Evolutionary conservation across 176 grass and related monocot species (phyloP).

Genomic region (Areca catechu): DNA sequence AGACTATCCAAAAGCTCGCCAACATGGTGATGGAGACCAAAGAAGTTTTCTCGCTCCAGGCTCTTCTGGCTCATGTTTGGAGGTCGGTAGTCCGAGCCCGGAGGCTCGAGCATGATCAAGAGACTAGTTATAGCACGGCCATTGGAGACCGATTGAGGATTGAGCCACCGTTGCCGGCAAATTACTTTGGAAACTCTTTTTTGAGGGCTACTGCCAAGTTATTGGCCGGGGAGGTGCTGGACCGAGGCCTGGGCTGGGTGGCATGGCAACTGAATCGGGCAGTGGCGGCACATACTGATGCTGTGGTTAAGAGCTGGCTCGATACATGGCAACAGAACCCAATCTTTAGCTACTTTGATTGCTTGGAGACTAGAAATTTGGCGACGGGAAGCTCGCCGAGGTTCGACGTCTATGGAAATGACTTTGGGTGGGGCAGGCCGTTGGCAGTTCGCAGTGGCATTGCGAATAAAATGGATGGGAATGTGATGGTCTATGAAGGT

Average conservation of each 20-base stretch:
- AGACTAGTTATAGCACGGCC: conserved; percentile 71
- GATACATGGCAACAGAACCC: conserved; percentile 68
- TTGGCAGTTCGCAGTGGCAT: conserved; percentile 72
- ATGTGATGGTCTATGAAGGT: conserved; percentile 5
- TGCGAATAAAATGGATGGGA: conserved; percentile 94
- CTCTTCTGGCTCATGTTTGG: conserved; percentile 74
- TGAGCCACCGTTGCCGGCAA: conserved; percentile 8
- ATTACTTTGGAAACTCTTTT: conserved; percentile 94
- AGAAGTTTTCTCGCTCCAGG: conserved; percentile 72
- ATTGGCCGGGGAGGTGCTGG: conserved; percentile 51
- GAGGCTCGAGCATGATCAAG: conserved; percentile 32
- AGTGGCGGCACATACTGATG: conserved; percentile 45
- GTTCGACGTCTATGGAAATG: conserved; percentile 89
- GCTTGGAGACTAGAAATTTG: conserved; percentile 67
- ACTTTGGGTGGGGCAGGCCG: conserved; percentile 81
- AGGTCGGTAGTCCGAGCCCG: conserved; percentile 53
- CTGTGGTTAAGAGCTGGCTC: conserved; percentile 28
- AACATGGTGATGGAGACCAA: background rate
- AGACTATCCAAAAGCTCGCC: background rate
- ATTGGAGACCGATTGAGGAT: conserved; percentile 71
- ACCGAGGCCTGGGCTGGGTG: conserved; percentile 50
- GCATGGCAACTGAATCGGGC: conserved; percentile 49
- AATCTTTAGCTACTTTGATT: conserved; percentile 81
- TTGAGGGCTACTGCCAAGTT: conserved; percentile 61
- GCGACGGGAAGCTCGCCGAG: conserved; percentile 75